These are phyloP conservation scores for Mycena galericulata DNA, from an alignment of 768 basidiomycete genomes.

Conservation along the genomic window DNA sequence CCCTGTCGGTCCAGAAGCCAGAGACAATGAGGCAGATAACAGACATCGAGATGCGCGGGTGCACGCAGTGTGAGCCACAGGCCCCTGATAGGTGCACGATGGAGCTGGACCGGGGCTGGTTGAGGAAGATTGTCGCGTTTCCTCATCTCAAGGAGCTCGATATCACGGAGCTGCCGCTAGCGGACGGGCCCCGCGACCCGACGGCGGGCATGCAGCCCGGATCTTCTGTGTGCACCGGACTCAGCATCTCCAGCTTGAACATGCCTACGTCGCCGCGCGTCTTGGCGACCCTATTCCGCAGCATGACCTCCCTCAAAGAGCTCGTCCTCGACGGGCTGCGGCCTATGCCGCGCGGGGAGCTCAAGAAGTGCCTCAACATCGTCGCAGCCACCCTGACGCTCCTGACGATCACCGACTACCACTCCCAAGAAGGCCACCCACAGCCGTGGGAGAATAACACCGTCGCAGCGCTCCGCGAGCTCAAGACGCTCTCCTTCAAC, in stretches of 20 bases:
- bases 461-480: conserved; percentile 6
- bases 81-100: neutral
- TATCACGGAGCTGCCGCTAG: neutral
- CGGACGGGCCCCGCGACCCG: conserved; percentile 2
- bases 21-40: conserved; percentile 20
- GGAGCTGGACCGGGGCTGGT: conserved; percentile 19
- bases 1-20: conserved; percentile 13
- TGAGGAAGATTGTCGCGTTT: conserved; percentile 28
- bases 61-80: conserved; percentile 1
- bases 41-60: conserved; percentile 15
- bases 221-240: conserved; percentile 27
- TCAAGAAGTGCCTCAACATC: conserved; percentile 23
- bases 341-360: conserved; percentile 4
- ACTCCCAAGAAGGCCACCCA: neutral
- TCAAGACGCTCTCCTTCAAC: conserved; percentile 27
- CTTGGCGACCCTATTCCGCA: conserved; percentile 17
- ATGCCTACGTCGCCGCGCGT: neutral
- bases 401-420: conserved; percentile 27
- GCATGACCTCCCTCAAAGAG: conserved; percentile 26
- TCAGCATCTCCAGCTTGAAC: conserved; percentile 21
- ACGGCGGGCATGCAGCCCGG: neutral
- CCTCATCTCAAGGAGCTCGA: conserved; percentile 31
- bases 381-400: conserved; percentile 19
- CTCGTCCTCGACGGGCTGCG: conserved; percentile 27
- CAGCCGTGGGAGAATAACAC: conserved; percentile 28